A percentile compares a stretch with the other conserved stretches of the same genome.
Conservation (phyloP, 139 green algal genomes). For the Chlorella sorokiniana region DNA sequence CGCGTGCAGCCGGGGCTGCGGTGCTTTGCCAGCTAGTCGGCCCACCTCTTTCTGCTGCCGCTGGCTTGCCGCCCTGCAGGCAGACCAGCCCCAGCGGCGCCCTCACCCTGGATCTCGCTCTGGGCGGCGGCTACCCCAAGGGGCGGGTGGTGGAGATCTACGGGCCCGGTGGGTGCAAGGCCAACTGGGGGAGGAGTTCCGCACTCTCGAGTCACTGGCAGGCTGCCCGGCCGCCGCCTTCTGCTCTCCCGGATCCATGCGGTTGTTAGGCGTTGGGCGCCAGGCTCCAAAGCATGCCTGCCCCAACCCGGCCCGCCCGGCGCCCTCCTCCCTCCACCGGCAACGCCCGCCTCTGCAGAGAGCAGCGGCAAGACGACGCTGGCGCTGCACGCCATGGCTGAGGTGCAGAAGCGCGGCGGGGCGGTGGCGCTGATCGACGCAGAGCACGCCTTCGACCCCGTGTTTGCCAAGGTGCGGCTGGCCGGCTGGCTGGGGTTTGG, state of each 20-base stretch:
- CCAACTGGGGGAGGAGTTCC: too few species aligned
- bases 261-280: neutral
- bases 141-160: slow-evolving; percentile 89
- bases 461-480: slow-evolving; percentile 72
- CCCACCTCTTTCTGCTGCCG: too few species aligned
- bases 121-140: slow-evolving; percentile 84
- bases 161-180: neutral
- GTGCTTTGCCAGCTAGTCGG: neutral
- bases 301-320: too few species aligned
- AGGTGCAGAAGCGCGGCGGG: slow-evolving; percentile 73
- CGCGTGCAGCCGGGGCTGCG: too few species aligned
- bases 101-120: slow-evolving; percentile 83
- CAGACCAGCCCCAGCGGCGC: slow-evolving; percentile 75
- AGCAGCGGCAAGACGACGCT: slow-evolving; percentile 95
- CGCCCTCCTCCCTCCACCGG: neutral
- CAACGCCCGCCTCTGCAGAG: slow-evolving; percentile 52
- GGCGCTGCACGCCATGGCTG: slow-evolving; percentile 92
- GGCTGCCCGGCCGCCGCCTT: too few species aligned
- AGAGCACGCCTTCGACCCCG: slow-evolving; percentile 93
- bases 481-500: neutral
- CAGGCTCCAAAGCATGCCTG: slow-evolving; percentile 42
- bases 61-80: slow-evolving; percentile 39
- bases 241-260: too few species aligned
- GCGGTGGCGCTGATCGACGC: slow-evolving; percentile 87
- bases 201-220: neutral